phyloP scores from a whole-genome alignment of 2,329 filamentous ascomycete genomes.

The Aspergillus sp. region DNA sequence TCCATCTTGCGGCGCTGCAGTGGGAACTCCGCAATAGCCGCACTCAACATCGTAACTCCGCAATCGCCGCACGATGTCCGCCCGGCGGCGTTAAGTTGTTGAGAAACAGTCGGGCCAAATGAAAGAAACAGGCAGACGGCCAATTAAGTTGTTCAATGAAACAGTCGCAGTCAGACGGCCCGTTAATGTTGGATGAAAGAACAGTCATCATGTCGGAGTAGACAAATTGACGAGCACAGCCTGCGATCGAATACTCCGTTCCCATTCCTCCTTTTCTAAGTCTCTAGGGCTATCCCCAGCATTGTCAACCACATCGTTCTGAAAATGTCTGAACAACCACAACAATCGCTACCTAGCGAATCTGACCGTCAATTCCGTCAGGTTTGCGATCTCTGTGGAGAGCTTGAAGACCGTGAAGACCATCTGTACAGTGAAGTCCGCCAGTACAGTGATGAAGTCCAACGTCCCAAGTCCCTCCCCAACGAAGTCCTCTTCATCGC shows the following conservation, averaged over 20 bases:
- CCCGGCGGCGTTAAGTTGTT: too few relatives aligned
- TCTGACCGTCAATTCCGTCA: background rate
- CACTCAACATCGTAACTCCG: constrained; percentile 8
- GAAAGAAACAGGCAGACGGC: too few relatives aligned
- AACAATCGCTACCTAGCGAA: background rate
- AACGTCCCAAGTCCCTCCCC: background rate
- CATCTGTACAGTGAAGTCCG: too few relatives aligned
- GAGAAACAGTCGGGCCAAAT: too few relatives aligned
- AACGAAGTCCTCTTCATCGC: background rate
- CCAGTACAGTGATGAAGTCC: background rate
- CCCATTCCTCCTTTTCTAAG: background rate
- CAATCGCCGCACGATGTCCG: background rate
- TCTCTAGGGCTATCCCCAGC: background rate
- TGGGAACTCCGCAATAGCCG: constrained; percentile 17
- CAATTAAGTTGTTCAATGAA: too few relatives aligned
- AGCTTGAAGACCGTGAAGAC: too few relatives aligned
- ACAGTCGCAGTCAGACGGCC: too few relatives aligned
- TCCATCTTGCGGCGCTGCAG: too few relatives aligned
- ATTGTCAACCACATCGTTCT: background rate
- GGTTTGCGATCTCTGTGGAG: too few relatives aligned
- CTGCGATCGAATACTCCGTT: background rate
- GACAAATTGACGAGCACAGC: background rate
- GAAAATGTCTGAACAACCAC: background rate
- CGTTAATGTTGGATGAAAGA: too few relatives aligned
- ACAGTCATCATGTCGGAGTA: too few relatives aligned